phyloP scores from a whole-genome alignment of 768 basidiomycete species.

The Suillus variegatus region DNA sequence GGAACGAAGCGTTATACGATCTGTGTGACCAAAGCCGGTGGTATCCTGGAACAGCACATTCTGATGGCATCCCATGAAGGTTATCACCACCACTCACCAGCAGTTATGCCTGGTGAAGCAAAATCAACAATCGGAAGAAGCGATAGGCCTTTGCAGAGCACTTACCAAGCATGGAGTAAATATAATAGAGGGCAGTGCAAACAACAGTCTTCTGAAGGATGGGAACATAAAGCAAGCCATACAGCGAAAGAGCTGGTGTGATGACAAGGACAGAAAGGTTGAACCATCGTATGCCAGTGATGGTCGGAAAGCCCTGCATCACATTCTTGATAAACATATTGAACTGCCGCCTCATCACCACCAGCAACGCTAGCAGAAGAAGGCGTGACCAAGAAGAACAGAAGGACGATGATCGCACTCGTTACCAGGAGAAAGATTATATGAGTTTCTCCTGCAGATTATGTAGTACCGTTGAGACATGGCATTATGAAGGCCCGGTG shows the following conservation, averaged over 20 bases:
- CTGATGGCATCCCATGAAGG: constrained; percentile 7
- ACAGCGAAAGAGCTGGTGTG: constrained; percentile 70
- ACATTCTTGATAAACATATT: constrained; percentile 16
- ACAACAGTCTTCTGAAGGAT: constrained; percentile 52
- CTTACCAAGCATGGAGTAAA: constrained; percentile 84
- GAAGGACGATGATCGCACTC: constrained; percentile 9
- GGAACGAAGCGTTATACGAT: constrained; percentile 71
- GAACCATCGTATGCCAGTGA: constrained; percentile 72
- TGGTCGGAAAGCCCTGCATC: constrained; percentile 42
- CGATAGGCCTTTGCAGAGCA: constrained; percentile 7
- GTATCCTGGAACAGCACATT: constrained; percentile 49
- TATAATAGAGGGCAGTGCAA: constrained; percentile 75
- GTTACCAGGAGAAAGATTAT: constrained; percentile 22
- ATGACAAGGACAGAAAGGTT: constrained; percentile 68
- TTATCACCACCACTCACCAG: constrained; percentile 31
- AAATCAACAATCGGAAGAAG: constrained; percentile 18
- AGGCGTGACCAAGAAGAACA: constrained; percentile 8
- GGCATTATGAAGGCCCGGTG: not conserved
- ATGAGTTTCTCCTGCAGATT: constrained; percentile 9
- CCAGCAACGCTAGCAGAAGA: constrained; percentile 1
- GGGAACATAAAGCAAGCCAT: constrained; percentile 58
- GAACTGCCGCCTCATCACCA: constrained; percentile 14
- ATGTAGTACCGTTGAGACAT: constrained; percentile 7
- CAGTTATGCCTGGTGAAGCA: constrained; percentile 46
- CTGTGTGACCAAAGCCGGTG: constrained; percentile 88